A percentile compares a stretch with the other conserved stretches of the same genome.
These are phyloP conservation scores for Sequoia sempervirens DNA, from an alignment of 75 land plant genomes.

Conservation along the genomic window DNA sequence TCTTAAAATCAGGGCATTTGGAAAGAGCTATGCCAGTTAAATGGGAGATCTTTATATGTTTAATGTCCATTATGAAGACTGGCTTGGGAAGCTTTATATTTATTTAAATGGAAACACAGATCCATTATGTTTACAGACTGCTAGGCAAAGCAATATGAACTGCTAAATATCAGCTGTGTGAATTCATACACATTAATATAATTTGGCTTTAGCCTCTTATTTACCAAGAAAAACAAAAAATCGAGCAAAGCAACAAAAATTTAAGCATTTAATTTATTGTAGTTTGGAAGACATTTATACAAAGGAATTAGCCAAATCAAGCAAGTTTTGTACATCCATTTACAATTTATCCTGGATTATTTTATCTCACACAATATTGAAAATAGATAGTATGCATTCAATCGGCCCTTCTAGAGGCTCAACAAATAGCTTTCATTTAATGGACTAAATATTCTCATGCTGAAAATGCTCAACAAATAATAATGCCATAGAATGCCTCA, in stretches of 20 bases:
- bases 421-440: background rate
- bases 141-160: no score
- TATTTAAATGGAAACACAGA: no score
- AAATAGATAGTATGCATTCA: background rate
- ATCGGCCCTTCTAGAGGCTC: background rate
- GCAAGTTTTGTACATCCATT: background rate
- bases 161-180: no score
- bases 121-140: no score
- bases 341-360: background rate
- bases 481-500: background rate
- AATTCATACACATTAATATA: no score
- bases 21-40: no score
- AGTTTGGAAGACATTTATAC: background rate
- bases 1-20: no score
- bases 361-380: background rate
- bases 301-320: background rate
- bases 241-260: background rate
- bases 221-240: no score
- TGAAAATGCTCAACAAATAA: background rate
- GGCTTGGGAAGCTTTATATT: no score
- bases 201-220: no score
- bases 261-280: background rate
- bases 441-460: background rate
- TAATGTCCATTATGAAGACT: no score
- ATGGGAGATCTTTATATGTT: no score